Evolutionary conservation across 2,329 filamentous ascomycete species (phyloP), one percentile per base, ranked within the genome.

Genomic region (Fusarium pseudoanthophilum): DNA sequence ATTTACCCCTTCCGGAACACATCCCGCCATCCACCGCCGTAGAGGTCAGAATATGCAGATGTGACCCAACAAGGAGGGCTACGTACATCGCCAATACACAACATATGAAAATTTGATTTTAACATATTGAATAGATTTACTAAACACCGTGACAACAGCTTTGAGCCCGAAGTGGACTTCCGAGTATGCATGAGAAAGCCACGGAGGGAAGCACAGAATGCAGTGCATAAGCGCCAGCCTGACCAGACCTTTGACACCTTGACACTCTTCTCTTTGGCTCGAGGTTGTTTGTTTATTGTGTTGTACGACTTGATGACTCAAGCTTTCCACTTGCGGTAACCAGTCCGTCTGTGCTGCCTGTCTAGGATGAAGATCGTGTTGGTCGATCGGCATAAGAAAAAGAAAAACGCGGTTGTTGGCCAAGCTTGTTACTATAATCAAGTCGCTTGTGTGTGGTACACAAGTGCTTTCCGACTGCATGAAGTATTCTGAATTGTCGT

Each of bases 171-270:
- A 56, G 26, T 32, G 36, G 32, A 28, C 42, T 72, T 40, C 45
- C 42, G 15, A 49, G 34, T 18, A 42, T 53, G 59, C 34, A 46
- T n/a, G 30, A 24, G 55, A 59, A 58, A 34, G 46, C 18, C 36
- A 49, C 24, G 70, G 36, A 53, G 52, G 49, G 32, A 53, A 63
- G 62, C 60, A 57, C 45, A 66, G n/a, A 67, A 48, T 71, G 73
- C 66, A 77, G 58, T 76, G 61, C 75, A 74, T 78, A 78, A 63
- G 71, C 76, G 77, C 75, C 77, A 69, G 70, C 64, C 66, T 67
- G 56, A 62, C 55, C 40, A 67, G 48, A 63, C 46, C 59, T 64
- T 61, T 43, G 49, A 52, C 32, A 26, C 61, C 59, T 61, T 40
- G 49, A 52, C 30, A 36, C 65, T 59, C 51, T 60, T 48, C 32